Evolutionary conservation across 2,329 filamentous ascomycete species (phyloP).

Genomic region (Colletotrichum eleusines): DNA sequence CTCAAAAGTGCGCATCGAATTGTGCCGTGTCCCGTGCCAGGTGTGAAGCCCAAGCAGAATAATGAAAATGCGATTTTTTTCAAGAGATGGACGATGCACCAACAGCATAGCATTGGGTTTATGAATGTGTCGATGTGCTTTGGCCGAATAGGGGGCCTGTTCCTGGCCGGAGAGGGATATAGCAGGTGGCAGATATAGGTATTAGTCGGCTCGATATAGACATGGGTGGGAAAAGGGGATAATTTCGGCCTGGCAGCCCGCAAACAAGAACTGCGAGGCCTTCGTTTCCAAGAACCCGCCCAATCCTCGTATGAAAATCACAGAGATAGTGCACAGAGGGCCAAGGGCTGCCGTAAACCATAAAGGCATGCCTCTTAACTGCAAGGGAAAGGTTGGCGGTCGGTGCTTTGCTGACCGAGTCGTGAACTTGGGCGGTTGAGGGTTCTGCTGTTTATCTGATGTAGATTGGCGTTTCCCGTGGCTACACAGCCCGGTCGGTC

Average conservation of each 20-base stretch:
- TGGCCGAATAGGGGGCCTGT: conserved; percentile 39
- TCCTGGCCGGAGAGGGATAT: conserved; percentile 46
- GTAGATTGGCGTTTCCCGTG: conserved; percentile 38
- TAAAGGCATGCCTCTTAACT: conserved; percentile 20
- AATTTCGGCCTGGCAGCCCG: conserved; percentile 52
- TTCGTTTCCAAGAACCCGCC: conserved; percentile 31
- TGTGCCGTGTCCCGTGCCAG: conserved; percentile 12
- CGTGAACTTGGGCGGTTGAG: conserved; percentile 3
- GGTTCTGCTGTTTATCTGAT: conserved; percentile 31
- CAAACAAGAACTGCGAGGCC: conserved; percentile 40
- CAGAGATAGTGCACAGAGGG: conserved; percentile 13
- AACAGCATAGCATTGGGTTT: background rate
- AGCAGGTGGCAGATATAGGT: conserved; percentile 54
- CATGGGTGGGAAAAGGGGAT: conserved; percentile 48
- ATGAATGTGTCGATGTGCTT: conserved; percentile 32
- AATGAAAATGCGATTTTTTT: conserved; percentile 24
- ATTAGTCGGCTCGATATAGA: conserved; percentile 50
- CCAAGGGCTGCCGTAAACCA: conserved; percentile 25
- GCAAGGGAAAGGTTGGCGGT: conserved; percentile 23
- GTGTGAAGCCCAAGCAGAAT: conserved; percentile 12
- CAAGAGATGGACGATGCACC: conserved; percentile 26
- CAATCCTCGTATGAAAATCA: conserved; percentile 29
- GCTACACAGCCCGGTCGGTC: conserved; percentile 37
- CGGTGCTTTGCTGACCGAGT: conserved; percentile 26
- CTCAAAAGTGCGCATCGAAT: background rate